A percentile compares a stretch with the other conserved stretches of the same genome.
Evolutionary conservation across 2,329 filamentous ascomycete genomes (phyloP).

Genomic region (Pseudogymnoascus destructans): DNA sequence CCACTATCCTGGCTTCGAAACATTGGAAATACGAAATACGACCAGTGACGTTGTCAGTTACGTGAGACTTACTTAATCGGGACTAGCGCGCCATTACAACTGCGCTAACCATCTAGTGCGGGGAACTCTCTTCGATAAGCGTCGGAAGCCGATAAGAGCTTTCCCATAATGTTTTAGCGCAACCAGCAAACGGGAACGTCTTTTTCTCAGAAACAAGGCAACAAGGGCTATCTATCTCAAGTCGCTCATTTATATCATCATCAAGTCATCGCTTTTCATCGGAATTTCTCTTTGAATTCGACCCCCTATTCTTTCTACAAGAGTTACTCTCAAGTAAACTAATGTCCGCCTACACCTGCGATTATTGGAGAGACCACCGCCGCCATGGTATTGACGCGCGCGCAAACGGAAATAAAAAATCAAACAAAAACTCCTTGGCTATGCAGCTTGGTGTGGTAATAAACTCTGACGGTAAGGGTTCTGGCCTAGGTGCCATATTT

Average conservation of each 20-base stretch:
- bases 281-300: neutral
- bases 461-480: conserved; percentile 6
- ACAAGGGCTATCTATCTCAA: neutral
- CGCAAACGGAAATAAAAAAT: neutral
- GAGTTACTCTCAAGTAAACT: neutral
- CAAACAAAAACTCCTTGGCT: conserved; percentile 4
- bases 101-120: neutral
- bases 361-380: conserved; percentile 2
- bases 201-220: neutral
- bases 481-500: neutral
- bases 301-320: conserved; percentile 1
- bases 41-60: conserved; percentile 6
- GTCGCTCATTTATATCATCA: neutral
- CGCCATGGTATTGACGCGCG: conserved; percentile 3
- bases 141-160: conserved; percentile 5
- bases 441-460: conserved; percentile 3
- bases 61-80: neutral
- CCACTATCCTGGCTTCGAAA: neutral
- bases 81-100: neutral
- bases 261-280: neutral
- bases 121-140: neutral
- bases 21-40: neutral
- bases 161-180: neutral
- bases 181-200: neutral
- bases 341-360: neutral